A percentile compares a stretch with the other conserved stretches of the same genome.
These are phyloP conservation scores for Lodderomyces parapsilosis DNA, from an alignment of 1,139 yeast genomes.

Conservation along the genomic window DNA sequence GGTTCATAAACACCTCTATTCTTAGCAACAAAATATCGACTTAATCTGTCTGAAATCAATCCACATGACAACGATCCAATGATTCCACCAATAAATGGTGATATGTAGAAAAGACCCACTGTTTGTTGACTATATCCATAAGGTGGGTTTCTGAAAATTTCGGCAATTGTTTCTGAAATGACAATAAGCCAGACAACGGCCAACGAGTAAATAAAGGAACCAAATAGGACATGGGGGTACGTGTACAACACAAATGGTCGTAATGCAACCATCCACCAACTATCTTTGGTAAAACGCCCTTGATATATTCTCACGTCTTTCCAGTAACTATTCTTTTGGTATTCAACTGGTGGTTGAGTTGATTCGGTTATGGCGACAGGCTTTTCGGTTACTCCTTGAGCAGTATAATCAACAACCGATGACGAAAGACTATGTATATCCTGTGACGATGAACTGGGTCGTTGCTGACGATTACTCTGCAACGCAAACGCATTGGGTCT, in stretches of 20 bases:
- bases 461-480: slow-evolving; percentile 4
- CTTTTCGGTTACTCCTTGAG: slow-evolving; percentile 9
- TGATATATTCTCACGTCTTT: slow-evolving; percentile 25
- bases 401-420: slow-evolving; percentile 15
- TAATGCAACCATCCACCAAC: slow-evolving; percentile 58
- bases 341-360: slow-evolving; percentile 3
- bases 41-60: slow-evolving; percentile 45
- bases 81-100: slow-evolving; percentile 60
- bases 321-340: slow-evolving; percentile 18
- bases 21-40: slow-evolving; percentile 31
- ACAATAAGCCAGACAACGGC: slow-evolving; percentile 67
- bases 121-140: slow-evolving; percentile 48
- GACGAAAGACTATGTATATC: slow-evolving; percentile 23
- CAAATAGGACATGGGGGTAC: slow-evolving; percentile 56
- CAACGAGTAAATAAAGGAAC: slow-evolving; percentile 52
- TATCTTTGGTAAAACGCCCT: slow-evolving; percentile 51
- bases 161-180: slow-evolving; percentile 55
- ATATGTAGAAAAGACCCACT: slow-evolving; percentile 56
- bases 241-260: slow-evolving; percentile 53
- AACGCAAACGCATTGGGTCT: slow-evolving; percentile 38
- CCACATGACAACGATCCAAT: slow-evolving; percentile 59
- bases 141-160: slow-evolving; percentile 45
- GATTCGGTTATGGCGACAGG: slow-evolving; percentile 23
- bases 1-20: slow-evolving; percentile 63
- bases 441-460: slow-evolving; percentile 17